These are phyloP conservation scores for Mycena indigotica DNA, from an alignment of 768 basidiomycete species.

Conservation along the genomic window DNA sequence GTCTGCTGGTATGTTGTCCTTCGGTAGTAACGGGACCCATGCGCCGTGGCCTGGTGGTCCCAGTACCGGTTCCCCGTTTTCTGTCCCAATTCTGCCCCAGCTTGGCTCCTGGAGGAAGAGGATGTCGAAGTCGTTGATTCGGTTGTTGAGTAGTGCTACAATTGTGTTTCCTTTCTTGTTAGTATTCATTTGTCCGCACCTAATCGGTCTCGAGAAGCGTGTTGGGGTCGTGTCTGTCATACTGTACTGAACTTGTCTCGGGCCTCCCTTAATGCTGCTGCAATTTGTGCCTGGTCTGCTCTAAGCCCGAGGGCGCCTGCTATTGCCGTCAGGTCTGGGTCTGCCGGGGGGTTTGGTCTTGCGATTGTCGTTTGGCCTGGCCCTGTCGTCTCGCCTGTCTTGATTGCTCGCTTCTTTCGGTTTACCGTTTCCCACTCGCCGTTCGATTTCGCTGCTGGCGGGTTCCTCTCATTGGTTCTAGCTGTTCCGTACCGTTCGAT, in stretches of 20 bases:
- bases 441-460: not conserved
- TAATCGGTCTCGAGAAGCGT: not conserved
- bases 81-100: constrained; percentile 24
- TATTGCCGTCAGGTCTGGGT: not conserved
- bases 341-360: not conserved
- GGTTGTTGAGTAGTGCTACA: constrained; percentile 7
- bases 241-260: not conserved
- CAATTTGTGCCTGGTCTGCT: too few relatives aligned
- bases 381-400: not conserved
- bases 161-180: not conserved
- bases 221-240: not conserved
- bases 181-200: not conserved
- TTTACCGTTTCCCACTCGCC: constrained; percentile 3
- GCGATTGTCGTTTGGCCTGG: not conserved
- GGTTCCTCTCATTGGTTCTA: not conserved
- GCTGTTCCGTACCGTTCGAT: not conserved
- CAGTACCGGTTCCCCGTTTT: constrained; percentile 2
- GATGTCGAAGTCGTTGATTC: constrained; percentile 22
- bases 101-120: constrained; percentile 29
- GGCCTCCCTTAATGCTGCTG: too few relatives aligned
- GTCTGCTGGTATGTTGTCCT: not conserved
- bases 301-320: too few relatives aligned
- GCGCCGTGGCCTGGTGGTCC: constrained; percentile 8
- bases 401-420: not conserved
- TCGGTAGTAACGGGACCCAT: constrained; percentile 12